Conservation (phyloP, 257 asterid species). For the Nyctanthes arbortristis region DNA sequence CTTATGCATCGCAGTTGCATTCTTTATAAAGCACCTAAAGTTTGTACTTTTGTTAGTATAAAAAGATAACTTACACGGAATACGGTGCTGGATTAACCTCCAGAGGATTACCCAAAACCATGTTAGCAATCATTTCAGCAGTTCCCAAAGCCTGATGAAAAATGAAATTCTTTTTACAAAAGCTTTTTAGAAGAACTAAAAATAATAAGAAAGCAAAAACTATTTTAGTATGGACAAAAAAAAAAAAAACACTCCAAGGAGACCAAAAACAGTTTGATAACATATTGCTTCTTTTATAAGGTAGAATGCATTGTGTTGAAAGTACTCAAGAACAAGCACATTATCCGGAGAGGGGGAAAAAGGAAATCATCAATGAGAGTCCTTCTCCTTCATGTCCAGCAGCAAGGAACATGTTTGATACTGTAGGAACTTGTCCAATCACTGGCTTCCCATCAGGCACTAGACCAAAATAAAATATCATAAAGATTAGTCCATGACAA, state of each 20-base stretch:
- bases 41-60: background rate
- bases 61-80: constrained; percentile 35
- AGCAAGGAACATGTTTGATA: constrained; percentile 64
- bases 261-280: background rate
- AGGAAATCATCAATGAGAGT: constrained; percentile 63
- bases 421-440: constrained; percentile 77
- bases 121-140: constrained; percentile 86
- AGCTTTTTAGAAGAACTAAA: constrained; percentile 5
- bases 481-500: constrained; percentile 16
- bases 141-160: constrained; percentile 77
- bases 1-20: background rate
- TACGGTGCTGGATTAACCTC: constrained; percentile 68
- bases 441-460: constrained; percentile 92
- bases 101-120: constrained; percentile 71
- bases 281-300: background rate
- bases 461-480: constrained; percentile 24
- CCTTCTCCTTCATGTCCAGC: constrained; percentile 99
- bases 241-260: background rate
- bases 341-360: background rate
- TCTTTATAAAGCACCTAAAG: background rate
- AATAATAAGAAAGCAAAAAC: background rate
- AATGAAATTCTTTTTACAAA: background rate
- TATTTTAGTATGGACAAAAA: background rate
- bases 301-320: background rate
- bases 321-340: background rate